Conservation (phyloP, 2,329 filamentous ascomycete species). For the Xylariaceae sp. region DNA sequence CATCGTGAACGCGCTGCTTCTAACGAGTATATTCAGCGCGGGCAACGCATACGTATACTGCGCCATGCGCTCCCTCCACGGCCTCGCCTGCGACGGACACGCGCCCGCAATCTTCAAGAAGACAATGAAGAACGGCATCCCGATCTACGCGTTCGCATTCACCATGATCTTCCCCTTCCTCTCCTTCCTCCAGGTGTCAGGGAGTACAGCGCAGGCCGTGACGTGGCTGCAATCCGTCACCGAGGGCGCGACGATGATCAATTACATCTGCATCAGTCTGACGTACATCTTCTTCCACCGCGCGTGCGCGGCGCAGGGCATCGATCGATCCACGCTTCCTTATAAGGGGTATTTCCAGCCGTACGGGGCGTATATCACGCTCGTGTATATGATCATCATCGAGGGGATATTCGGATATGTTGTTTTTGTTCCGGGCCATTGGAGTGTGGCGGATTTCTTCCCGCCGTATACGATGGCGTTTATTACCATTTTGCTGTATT, state of each 20-base stretch:
- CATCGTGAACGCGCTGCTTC: slow-evolving; percentile 57
- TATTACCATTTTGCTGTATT: slow-evolving; percentile 47
- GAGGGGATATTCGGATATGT: slow-evolving; percentile 53
- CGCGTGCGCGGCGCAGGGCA: slow-evolving; percentile 45
- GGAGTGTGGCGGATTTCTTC: slow-evolving; percentile 34
- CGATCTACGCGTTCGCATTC: slow-evolving; percentile 56
- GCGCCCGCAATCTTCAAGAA: slow-evolving; percentile 47
- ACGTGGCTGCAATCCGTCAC: slow-evolving; percentile 38
- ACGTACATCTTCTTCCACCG: slow-evolving; percentile 57
- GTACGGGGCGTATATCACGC: slow-evolving; percentile 47
- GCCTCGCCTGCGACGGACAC: slow-evolving; percentile 52
- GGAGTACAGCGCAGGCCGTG: slow-evolving; percentile 30
- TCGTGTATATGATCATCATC: slow-evolving; percentile 39
- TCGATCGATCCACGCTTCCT: slow-evolving; percentile 49
- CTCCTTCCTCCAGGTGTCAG: slow-evolving; percentile 43
- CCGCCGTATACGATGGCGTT: slow-evolving; percentile 49
- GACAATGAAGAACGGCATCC: slow-evolving; percentile 54
- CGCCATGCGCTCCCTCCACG: slow-evolving; percentile 56
- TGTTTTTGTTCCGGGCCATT: slow-evolving; percentile 39
- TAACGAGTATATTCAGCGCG: slow-evolving; percentile 55
- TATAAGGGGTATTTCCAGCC: slow-evolving; percentile 57
- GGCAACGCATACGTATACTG: slow-evolving; percentile 59
- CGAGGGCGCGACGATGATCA: slow-evolving; percentile 44
- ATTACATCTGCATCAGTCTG: slow-evolving; percentile 55
- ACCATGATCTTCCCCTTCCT: slow-evolving; percentile 58